Percentiles rank a stretch among this genome's conserved stretches.
Evolutionary conservation across 352 stramenopile genomes (phyloP).

Genomic region (Peronospora farinosa): DNA sequence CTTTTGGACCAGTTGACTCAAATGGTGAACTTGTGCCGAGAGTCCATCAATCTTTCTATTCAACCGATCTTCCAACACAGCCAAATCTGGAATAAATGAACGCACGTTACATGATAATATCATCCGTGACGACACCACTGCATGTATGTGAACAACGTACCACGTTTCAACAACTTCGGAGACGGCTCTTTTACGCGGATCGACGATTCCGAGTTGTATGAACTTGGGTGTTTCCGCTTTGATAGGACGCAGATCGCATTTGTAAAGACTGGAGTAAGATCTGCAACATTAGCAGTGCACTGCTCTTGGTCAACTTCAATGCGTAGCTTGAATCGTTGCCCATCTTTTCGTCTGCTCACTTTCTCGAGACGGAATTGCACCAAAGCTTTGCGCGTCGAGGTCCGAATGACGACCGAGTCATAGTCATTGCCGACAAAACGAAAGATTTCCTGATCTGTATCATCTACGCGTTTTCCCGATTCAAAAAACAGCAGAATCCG

Average conservation of each 20-base stretch:
- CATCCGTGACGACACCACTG: not conserved
- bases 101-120: not conserved
- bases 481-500: constrained; percentile 80
- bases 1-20: constrained; percentile 58
- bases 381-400: constrained; percentile 46
- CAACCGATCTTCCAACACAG: constrained; percentile 53
- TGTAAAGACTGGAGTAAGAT: constrained; percentile 75
- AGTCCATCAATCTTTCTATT: constrained; percentile 47
- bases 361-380: constrained; percentile 84
- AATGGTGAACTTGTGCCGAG: constrained; percentile 43
- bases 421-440: constrained; percentile 83
- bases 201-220: constrained; percentile 38
- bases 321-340: constrained; percentile 77
- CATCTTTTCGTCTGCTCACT: constrained; percentile 78
- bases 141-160: constrained; percentile 14
- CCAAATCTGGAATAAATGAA: constrained; percentile 37
- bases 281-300: constrained; percentile 70
- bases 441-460: constrained; percentile 83
- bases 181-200: constrained; percentile 43
- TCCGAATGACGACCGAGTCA: constrained; percentile 74
- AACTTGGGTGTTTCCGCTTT: constrained; percentile 71
- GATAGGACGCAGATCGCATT: constrained; percentile 84
- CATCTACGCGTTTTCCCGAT: constrained; percentile 78
- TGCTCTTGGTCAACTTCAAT: constrained; percentile 83
- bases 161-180: constrained; percentile 58